Evolutionary conservation across 2,329 filamentous ascomycete species (phyloP).

Genomic region (Fusarium acutatum): DNA sequence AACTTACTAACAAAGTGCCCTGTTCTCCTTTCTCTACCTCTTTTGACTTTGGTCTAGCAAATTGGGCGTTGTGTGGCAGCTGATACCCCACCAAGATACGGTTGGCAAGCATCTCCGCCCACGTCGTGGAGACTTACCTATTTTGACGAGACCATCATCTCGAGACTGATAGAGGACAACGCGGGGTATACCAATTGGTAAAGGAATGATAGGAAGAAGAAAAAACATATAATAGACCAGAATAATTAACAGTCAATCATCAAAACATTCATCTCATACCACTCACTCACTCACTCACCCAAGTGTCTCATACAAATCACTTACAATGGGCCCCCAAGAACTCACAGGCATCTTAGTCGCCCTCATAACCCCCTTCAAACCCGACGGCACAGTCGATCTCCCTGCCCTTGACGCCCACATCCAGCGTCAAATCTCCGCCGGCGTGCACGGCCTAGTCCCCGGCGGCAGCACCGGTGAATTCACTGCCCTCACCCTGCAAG

Average conservation of each 20-base stretch:
- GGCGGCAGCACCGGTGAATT: conserved; percentile 60
- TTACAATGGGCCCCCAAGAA: conserved; percentile 35
- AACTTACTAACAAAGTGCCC: background rate
- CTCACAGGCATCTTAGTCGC: conserved; percentile 57
- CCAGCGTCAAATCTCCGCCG: conserved; percentile 53
- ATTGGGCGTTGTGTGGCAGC: background rate
- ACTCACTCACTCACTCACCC: background rate
- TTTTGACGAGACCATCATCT: conserved; percentile 7
- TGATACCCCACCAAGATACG: background rate
- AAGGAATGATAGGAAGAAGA: background rate
- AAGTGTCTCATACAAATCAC: background rate
- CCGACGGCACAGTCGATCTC: conserved; percentile 52
- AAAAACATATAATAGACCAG: conserved; percentile 18
- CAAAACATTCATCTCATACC: background rate
- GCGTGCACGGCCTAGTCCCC: conserved; percentile 59
- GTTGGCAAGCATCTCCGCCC: conserved; percentile 11
- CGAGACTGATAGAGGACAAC: background rate
- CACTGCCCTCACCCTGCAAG: conserved; percentile 52
- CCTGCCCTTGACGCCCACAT: conserved; percentile 49
- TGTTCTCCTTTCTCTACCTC: background rate
- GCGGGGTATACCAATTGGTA: conserved; percentile 23
- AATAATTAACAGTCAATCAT: background rate
- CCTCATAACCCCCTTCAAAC: conserved; percentile 57
- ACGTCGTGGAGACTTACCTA: conserved; percentile 38
- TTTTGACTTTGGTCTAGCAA: background rate